A percentile compares a stretch with the other conserved stretches of the same genome.
Evolutionary conservation across 257 asterid genomes (phyloP).

Genomic region (Plantago ovata): DNA sequence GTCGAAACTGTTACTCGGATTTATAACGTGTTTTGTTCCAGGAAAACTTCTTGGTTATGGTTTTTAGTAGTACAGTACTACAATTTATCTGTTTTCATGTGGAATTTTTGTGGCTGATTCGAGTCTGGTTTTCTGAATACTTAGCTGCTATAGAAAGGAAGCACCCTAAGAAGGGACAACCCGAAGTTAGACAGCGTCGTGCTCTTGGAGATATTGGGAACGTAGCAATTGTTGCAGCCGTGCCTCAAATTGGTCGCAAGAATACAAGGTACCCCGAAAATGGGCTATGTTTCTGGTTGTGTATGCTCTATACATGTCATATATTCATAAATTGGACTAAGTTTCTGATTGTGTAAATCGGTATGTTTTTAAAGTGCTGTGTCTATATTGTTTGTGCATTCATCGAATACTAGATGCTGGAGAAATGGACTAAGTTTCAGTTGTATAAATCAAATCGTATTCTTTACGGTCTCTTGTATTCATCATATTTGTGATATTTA

Average conservation of each 20-base stretch:
- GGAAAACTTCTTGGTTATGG: neutral
- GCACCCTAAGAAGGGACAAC: conserved; percentile 32
- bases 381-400: too few relatives aligned
- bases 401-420: too few relatives aligned
- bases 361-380: too few relatives aligned
- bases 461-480: neutral
- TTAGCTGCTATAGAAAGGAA: conserved; percentile 25
- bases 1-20: neutral
- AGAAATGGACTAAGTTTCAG: too few relatives aligned
- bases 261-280: conserved; percentile 25
- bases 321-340: too few relatives aligned
- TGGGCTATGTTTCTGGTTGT: too few relatives aligned
- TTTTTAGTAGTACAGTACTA: neutral
- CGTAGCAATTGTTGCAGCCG: conserved; percentile 30
- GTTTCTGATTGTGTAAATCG: too few relatives aligned
- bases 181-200: conserved; percentile 38
- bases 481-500: conserved; percentile 1
- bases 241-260: conserved; percentile 34
- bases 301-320: too few relatives aligned
- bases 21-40: neutral
- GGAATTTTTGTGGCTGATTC: neutral
- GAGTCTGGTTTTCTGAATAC: neutral
- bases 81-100: neutral
- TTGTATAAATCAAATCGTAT: too few relatives aligned
- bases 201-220: conserved; percentile 51